Percentiles rank a stretch among this genome's conserved stretches.
Evolutionary conservation across 1,284 basidiomycete species (phyloP).

Genomic region (Nidula niveotomentosa): DNA sequence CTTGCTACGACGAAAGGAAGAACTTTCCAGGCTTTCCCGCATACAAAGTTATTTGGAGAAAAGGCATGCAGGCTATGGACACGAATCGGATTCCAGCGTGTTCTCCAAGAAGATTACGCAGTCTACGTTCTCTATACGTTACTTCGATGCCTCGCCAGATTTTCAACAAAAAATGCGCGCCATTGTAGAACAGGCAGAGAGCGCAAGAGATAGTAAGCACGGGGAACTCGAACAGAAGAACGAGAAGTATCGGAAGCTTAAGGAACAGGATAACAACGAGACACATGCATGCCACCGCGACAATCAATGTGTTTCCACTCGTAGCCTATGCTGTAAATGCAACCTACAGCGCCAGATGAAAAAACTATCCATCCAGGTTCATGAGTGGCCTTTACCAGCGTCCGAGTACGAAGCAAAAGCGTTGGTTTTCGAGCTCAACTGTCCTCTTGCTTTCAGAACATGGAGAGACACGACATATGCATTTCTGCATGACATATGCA

Average conservation of each 20-base stretch:
- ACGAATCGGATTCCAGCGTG: neutral
- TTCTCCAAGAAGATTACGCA: neutral
- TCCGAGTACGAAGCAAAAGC: slow-evolving; percentile 17
- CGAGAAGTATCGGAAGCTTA: neutral
- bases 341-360: no score
- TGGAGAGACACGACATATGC: slow-evolving; percentile 44
- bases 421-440: slow-evolving; percentile 44
- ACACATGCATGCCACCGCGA: neutral
- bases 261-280: neutral
- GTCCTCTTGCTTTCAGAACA: slow-evolving; percentile 34
- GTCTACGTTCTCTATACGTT: neutral
- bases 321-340: no score
- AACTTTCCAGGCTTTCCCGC: neutral
- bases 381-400: slow-evolving; percentile 51
- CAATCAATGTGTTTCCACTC: no score
- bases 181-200: neutral
- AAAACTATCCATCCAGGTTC: slow-evolving; percentile 29
- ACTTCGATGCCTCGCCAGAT: neutral
- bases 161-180: neutral
- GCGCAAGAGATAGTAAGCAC: neutral
- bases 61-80: neutral
- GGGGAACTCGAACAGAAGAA: neutral
- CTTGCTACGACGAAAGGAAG: slow-evolving; percentile 28
- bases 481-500: slow-evolving; percentile 33
- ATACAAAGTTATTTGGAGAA: neutral